These are phyloP conservation scores for Hymenoscyphus occultus DNA, from an alignment of 2,329 filamentous ascomycete genomes.

Conservation along the genomic window DNA sequence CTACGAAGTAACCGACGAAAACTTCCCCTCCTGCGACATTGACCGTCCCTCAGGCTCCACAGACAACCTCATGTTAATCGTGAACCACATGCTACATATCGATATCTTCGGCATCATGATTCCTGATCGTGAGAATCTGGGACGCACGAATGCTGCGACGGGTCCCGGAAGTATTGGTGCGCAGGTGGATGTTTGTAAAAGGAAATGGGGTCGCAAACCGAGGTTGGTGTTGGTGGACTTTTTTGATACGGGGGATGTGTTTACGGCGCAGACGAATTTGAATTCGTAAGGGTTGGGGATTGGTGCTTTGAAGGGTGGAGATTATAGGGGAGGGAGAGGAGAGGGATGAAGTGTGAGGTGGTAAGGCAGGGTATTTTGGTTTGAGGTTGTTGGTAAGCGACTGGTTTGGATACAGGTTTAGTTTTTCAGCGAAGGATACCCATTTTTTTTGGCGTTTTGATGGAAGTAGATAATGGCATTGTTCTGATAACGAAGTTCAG, in stretches of 20 bases:
- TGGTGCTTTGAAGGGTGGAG: neutral
- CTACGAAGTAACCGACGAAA: constrained; percentile 54
- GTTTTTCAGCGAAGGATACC: constrained; percentile 4
- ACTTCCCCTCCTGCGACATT: constrained; percentile 63
- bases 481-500: neutral
- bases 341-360: neutral
- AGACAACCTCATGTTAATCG: constrained; percentile 51
- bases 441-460: neutral
- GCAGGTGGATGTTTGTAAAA: constrained; percentile 47
- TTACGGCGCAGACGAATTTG: constrained; percentile 31
- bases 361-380: neutral
- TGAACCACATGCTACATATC: constrained; percentile 64
- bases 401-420: neutral
- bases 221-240: constrained; percentile 58
- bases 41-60: constrained; percentile 54
- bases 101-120: constrained; percentile 46
- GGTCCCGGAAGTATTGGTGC: constrained; percentile 51
- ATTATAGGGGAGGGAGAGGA: neutral
- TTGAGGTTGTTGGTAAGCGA: neutral
- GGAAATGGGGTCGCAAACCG: constrained; percentile 46
- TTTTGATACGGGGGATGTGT: constrained; percentile 46
- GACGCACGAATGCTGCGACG: constrained; percentile 46
- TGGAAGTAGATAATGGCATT: neutral
- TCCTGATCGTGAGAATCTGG: constrained; percentile 47
- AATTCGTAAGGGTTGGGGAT: neutral